A percentile compares a stretch with the other conserved stretches of the same genome.
phyloP scores from a whole-genome alignment of 2,329 filamentous ascomycete species.

The Polychaeton citri region DNA sequence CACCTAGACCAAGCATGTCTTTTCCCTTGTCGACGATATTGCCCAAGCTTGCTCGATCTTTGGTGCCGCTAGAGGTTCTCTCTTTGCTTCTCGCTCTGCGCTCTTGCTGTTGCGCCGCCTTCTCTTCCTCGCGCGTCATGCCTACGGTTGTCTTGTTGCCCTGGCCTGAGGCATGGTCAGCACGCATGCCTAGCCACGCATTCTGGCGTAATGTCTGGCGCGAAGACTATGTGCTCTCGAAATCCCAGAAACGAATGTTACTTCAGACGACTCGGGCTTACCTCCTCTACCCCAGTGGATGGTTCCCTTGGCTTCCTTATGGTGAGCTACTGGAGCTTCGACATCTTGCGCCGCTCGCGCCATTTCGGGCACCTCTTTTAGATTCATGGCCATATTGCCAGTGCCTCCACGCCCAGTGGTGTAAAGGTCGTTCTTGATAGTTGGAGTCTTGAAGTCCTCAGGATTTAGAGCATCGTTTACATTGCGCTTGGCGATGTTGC shows the following conservation, averaged over 20 bases:
- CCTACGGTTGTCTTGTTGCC: slow-evolving; percentile 48
- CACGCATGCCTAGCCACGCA: not conserved
- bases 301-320: slow-evolving; percentile 42
- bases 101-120: slow-evolving; percentile 15
- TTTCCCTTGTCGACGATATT: slow-evolving; percentile 41
- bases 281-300: slow-evolving; percentile 62
- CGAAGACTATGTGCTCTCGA: too few species aligned
- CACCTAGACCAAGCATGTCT: slow-evolving; percentile 32
- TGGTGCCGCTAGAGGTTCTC: slow-evolving; percentile 4
- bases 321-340: slow-evolving; percentile 34
- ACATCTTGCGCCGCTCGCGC: slow-evolving; percentile 78
- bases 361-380: slow-evolving; percentile 47
- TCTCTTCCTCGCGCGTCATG: slow-evolving; percentile 30
- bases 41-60: slow-evolving; percentile 18
- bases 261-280: too few species aligned
- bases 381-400: slow-evolving; percentile 71
- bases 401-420: slow-evolving; percentile 82
- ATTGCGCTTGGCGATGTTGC: slow-evolving; percentile 33
- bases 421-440: slow-evolving; percentile 68
- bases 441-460: slow-evolving; percentile 65
- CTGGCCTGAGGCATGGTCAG: slow-evolving; percentile 22
- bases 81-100: slow-evolving; percentile 8
- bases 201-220: not conserved
- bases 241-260: too few species aligned
- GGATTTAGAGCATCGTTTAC: slow-evolving; percentile 20